These are phyloP conservation scores for Blastomyces percursus DNA, from an alignment of 2,329 filamentous ascomycete species.

Conservation along the genomic window DNA sequence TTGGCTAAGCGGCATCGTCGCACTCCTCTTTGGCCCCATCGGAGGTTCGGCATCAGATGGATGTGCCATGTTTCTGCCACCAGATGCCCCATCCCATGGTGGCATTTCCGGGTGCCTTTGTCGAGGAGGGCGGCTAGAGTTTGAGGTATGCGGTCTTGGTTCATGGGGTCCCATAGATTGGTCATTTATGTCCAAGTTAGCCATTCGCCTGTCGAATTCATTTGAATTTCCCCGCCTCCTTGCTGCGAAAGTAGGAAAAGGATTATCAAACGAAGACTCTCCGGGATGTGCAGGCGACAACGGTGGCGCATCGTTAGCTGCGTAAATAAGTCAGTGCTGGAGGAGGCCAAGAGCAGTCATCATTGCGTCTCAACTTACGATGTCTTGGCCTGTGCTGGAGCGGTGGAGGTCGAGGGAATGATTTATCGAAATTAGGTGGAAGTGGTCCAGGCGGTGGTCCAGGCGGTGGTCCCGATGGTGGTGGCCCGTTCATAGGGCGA, in stretches of 20 bases:
- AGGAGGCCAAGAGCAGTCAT: conserved; percentile 4
- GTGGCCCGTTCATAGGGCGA: conserved; percentile 8
- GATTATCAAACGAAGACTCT: conserved; percentile 37
- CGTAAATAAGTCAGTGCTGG: conserved; percentile 6
- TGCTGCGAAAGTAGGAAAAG: conserved; percentile 36
- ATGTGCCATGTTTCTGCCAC: conserved; percentile 9
- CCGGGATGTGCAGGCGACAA: conserved; percentile 25
- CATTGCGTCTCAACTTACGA: conserved; percentile 20
- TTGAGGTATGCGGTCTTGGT: conserved; percentile 31
- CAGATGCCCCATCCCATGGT: not conserved
- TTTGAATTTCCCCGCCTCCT: conserved; percentile 26
- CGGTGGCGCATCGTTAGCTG: conserved; percentile 24
- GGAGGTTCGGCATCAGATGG: conserved; percentile 18
- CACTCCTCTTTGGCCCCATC: conserved; percentile 26
- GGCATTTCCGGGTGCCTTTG: conserved; percentile 16
- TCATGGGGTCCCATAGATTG: conserved; percentile 15
- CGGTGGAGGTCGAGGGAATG: conserved; percentile 20
- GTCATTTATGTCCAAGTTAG: conserved; percentile 30
- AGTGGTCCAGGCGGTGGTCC: conserved; percentile 2
- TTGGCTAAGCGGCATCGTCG: conserved; percentile 26
- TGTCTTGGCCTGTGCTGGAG: conserved; percentile 23
- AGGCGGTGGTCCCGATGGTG: conserved; percentile 3
- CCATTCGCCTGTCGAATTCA: conserved; percentile 30
- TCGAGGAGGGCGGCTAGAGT: conserved; percentile 26
- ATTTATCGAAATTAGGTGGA: conserved; percentile 6